These are phyloP conservation scores for Aegilops umbellulata DNA, from an alignment of 176 grass and related monocot species.

Conservation along the genomic window DNA sequence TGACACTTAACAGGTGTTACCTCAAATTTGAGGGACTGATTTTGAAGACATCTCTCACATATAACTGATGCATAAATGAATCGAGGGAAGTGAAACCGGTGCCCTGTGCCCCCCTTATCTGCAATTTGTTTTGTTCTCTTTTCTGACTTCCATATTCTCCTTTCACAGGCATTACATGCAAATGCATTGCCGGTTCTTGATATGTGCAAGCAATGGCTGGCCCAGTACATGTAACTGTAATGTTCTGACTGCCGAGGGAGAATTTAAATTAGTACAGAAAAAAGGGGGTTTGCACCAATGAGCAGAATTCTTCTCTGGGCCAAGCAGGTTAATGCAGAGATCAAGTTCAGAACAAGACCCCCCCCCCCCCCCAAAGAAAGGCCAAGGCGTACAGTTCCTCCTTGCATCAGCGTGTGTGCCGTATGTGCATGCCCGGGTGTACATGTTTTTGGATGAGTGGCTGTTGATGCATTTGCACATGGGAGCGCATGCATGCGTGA, in stretches of 20 bases:
- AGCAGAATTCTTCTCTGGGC: background rate
- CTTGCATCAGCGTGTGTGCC: background rate
- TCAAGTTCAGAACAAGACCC: background rate
- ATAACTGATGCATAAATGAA: background rate
- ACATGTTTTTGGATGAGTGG: background rate
- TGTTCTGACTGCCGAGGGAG: background rate
- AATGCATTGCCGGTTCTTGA: conserved; percentile 78
- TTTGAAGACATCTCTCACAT: background rate
- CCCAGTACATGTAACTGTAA: conserved; percentile 79
- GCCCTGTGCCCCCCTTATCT: background rate
- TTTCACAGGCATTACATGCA: conserved; percentile 71
- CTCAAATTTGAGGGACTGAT: background rate
- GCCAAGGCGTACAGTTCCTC: background rate
- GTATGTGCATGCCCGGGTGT: background rate
- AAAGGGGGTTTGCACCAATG: background rate
- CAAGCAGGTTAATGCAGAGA: background rate
- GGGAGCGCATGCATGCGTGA: background rate
- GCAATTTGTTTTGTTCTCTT: conserved; percentile 24
- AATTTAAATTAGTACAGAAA: background rate
- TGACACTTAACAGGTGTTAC: background rate
- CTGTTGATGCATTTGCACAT: background rate
- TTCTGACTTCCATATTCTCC: conserved; percentile 14
- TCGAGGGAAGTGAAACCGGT: background rate
- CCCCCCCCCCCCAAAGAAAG: background rate
- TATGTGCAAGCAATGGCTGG: conserved; percentile 92